Evolutionary conservation across 352 stramenopile genomes (phyloP), one percentile per base, ranked within the genome.

Genomic region (Globisporangium solare): DNA sequence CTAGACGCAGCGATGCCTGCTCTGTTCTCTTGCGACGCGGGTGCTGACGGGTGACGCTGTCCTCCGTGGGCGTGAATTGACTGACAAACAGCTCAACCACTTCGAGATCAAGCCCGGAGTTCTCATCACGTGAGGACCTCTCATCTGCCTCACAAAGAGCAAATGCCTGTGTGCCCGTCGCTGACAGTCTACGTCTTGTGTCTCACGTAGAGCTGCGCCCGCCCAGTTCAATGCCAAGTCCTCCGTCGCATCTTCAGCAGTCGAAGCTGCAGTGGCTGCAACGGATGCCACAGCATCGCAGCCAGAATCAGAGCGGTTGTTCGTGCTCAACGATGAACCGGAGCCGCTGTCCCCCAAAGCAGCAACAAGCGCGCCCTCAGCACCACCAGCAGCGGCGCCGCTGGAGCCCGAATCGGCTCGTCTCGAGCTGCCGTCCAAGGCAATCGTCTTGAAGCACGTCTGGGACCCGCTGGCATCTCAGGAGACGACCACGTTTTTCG

Each of bases 71-170:
- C 27, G 27, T 10, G 7, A 35, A 35, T 10, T 50, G 56, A 55
- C 47, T 27, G 31, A 48, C 14, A 7, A 21, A 49, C 61, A 94
- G 84, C 54, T 94, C 40, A 72, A 92, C 47, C 70, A 83, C 51
- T 86, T 88, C 32, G 82, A 94, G 76, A 78, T 94, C 70, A 94
- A 92, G 59, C 84, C 84, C 7, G 84, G 82, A 21, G 80, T 94
- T 21, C 64, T 83, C 27, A 88, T 94, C 70, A 92, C 76, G 84
- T 94, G 76, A 27, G 68, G 39, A 18, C 15, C 21, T 17, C 22
- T 20, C 8, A 31, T 31, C n/a, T 14, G 41, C 15, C 12, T n/a
- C n/a, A n/a, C 24, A 27, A 2, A 5, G 24, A 5, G 24, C 24
- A 27, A 27, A 27, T 27, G 24, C 24, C 2, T 27, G 5, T 27